These are phyloP conservation scores for Celoporthe dispersa DNA, from an alignment of 2,329 filamentous ascomycete genomes.

Conservation along the genomic window DNA sequence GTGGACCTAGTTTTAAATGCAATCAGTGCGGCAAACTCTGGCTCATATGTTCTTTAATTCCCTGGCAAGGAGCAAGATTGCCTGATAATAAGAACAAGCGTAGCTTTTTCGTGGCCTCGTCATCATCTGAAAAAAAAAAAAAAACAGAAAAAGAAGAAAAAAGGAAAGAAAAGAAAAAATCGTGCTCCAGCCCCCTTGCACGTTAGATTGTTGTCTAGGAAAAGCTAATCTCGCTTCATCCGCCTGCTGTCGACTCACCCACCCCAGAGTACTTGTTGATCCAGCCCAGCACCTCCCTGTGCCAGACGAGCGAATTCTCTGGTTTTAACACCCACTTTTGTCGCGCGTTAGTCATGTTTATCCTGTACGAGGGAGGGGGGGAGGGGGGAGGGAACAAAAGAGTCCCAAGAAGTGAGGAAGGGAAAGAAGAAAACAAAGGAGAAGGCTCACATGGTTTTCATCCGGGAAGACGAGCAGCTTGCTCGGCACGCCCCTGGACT, in stretches of 20 bases:
- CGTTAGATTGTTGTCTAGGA: background rate
- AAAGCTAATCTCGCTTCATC: background rate
- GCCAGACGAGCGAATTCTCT: slow-evolving; percentile 72
- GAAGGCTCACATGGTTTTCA: slow-evolving; percentile 60
- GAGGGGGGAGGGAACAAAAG: background rate
- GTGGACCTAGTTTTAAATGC: background rate
- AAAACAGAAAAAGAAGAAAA: no score
- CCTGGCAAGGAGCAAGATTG: no score
- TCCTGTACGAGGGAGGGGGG: background rate
- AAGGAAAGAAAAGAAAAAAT: no score
- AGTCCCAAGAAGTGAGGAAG: background rate
- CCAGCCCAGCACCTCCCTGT: slow-evolving; percentile 69
- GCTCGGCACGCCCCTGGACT: slow-evolving; percentile 68
- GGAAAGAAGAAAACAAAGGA: background rate
- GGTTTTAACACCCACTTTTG: slow-evolving; percentile 64
- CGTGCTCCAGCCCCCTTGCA: background rate
- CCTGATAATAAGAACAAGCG: background rate
- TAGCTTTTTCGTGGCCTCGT: background rate
- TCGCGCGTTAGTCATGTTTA: slow-evolving; percentile 10
- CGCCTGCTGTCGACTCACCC: slow-evolving; percentile 22
- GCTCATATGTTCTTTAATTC: background rate
- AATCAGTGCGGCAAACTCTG: background rate
- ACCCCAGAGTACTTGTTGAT: slow-evolving; percentile 58
- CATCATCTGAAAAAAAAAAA: background rate
- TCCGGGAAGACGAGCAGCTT: slow-evolving; percentile 74